These are phyloP conservation scores for Zygoascus biomembranicola DNA, from an alignment of 805 yeast species.

Conservation along the genomic window DNA sequence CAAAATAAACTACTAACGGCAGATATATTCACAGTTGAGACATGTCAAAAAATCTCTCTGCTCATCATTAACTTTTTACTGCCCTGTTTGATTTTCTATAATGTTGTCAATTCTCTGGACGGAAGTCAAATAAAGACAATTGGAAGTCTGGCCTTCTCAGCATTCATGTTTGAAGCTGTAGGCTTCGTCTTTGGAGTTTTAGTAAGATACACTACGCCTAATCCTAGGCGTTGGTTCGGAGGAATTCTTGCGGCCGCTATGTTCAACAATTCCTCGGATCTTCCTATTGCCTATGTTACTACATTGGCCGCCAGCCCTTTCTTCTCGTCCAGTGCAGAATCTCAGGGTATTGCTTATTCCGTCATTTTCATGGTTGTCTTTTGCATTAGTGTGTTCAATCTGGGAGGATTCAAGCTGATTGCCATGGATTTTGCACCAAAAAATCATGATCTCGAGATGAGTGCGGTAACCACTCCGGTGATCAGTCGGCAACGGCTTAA, in stretches of 20 bases:
- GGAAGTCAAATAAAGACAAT: conserved; percentile 61
- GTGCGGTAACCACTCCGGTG: background rate
- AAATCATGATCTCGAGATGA: background rate
- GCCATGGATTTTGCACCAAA: conserved; percentile 53
- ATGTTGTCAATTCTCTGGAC: conserved; percentile 57
- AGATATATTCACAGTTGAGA: conserved; percentile 54
- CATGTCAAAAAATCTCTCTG: conserved; percentile 61
- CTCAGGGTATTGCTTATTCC: conserved; percentile 75
- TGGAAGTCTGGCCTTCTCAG: conserved; percentile 53
- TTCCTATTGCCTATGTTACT: conserved; percentile 69
- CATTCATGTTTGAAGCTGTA: conserved; percentile 35
- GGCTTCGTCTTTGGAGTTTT: conserved; percentile 39
- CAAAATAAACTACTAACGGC: background rate
- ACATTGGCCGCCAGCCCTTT: conserved; percentile 55
- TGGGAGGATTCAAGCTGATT: conserved; percentile 65
- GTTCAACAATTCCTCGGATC: conserved; percentile 71
- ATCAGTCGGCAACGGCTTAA: background rate
- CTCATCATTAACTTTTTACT: conserved; percentile 58
- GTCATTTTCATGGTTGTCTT: conserved; percentile 69
- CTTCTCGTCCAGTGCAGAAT: conserved; percentile 52
- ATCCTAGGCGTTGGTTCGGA: conserved; percentile 69
- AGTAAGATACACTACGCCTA: conserved; percentile 41
- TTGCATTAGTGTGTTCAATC: conserved; percentile 58
- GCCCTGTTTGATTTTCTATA: conserved; percentile 71
- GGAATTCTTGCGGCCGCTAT: conserved; percentile 66